These are phyloP conservation scores for Microcos paniculata DNA, from an alignment of 345 rosid species.

Conservation along the genomic window DNA sequence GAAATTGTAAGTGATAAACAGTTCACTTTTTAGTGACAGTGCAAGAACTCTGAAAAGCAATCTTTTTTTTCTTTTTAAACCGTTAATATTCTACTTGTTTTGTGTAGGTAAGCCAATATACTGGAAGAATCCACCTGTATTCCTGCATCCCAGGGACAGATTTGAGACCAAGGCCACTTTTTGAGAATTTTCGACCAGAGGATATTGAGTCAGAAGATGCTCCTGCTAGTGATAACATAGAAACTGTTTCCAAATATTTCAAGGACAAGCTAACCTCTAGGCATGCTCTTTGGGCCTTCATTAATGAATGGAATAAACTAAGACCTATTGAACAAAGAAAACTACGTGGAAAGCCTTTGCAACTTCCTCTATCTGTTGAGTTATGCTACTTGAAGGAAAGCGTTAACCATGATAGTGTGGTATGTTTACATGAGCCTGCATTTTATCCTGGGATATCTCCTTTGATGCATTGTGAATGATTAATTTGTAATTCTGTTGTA, in stretches of 20 bases:
- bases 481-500: slow-evolving; percentile 29
- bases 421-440: slow-evolving; percentile 28
- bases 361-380: slow-evolving; percentile 80
- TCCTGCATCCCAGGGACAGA: slow-evolving; percentile 69
- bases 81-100: slow-evolving; percentile 13
- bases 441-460: not conserved
- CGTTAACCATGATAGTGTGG: slow-evolving; percentile 60
- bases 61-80: not conserved
- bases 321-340: slow-evolving; percentile 79
- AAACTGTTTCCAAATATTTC: slow-evolving; percentile 27
- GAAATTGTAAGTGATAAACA: not conserved
- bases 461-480: slow-evolving; percentile 9
- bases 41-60: not conserved
- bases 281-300: slow-evolving; percentile 53
- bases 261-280: slow-evolving; percentile 36
- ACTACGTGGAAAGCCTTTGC: slow-evolving; percentile 84
- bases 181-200: slow-evolving; percentile 77
- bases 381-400: slow-evolving; percentile 84
- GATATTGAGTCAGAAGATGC: slow-evolving; percentile 54
- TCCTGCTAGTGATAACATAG: slow-evolving; percentile 27
- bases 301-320: slow-evolving; percentile 74
- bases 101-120: slow-evolving; percentile 82
- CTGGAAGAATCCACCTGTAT: slow-evolving; percentile 89
- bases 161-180: slow-evolving; percentile 76
- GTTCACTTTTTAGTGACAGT: not conserved